Evolutionary conservation across 2,329 filamentous ascomycete genomes (phyloP).

Genomic region (Epichloe amarillans): DNA sequence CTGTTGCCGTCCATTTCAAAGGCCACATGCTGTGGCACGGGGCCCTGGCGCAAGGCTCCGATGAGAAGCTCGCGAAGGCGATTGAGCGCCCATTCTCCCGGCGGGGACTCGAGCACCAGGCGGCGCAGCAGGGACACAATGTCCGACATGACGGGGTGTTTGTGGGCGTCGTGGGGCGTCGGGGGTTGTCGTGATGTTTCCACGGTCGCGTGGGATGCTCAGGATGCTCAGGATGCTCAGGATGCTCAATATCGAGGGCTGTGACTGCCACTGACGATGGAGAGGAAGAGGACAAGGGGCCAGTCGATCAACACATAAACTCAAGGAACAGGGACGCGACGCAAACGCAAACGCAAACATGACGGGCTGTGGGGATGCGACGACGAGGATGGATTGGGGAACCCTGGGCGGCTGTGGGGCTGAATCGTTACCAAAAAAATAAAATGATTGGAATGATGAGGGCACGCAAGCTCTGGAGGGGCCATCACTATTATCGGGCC

Average conservation of each 20-base stretch:
- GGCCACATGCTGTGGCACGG: slow-evolving; percentile 89
- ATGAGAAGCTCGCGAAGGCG: slow-evolving; percentile 75
- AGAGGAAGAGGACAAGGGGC: background rate
- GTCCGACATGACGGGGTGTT: slow-evolving; percentile 32
- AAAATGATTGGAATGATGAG: too few relatives aligned
- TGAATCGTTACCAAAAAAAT: too few relatives aligned
- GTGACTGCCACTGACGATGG: background rate
- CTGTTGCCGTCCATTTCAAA: slow-evolving; percentile 99
- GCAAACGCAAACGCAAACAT: background rate
- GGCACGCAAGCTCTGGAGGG: too few relatives aligned
- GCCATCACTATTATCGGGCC: too few relatives aligned
- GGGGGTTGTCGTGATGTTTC: background rate
- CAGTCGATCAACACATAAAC: background rate
- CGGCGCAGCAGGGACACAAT: slow-evolving; percentile 36
- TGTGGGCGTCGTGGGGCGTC: background rate
- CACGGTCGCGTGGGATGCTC: background rate
- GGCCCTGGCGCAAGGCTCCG: slow-evolving; percentile 76
- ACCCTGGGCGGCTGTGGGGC: too few relatives aligned
- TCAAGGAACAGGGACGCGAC: background rate
- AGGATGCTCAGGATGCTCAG: background rate
- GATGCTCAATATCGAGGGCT: background rate
- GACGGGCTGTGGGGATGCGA: background rate
- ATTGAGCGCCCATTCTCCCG: slow-evolving; percentile 76
- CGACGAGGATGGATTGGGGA: background rate
- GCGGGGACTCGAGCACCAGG: slow-evolving; percentile 79